Base-by-base conservation (phyloP, 2,329 filamentous ascomycete species). In the Diplodia mutila region DNA sequence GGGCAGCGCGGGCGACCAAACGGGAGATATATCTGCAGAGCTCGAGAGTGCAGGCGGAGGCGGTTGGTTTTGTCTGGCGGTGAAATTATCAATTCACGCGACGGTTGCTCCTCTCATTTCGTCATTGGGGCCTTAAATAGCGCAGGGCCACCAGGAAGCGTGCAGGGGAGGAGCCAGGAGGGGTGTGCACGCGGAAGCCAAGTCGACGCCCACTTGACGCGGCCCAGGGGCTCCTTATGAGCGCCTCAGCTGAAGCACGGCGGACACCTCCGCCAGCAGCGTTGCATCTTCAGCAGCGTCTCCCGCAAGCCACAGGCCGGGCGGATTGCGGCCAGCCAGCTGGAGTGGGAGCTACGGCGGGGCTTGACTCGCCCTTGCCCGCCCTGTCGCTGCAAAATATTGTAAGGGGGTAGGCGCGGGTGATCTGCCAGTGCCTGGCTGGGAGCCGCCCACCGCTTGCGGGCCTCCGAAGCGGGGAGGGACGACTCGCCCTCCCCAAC, bases 61-160 rank as follows among this genome's bases (percentile, higher is more conserved):
- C 51, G n/a, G 8, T 25, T 57, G 46, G 29, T 54, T 54, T 66
- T 59, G 64, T 57, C 39, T 57, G 52, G 64, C 53, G 64, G 57
- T 52, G 63, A 57, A 66, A 66, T 57, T 34, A 57, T 66, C 64
- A 29, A 37, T 66, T 66, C 65, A 66, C 53, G 53, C 65, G 42
- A 16, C 42, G 37, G 46, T 55, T 49, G 54, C 42, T 61, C 65
- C 65, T 67, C 48, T 61, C 53, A 67, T 67, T 59, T 67, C 65
- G 65, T 67, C 65, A 67, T 61, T 21, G 64, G 29, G 54, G 25
- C 42, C 55, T 61, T 52, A 61, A 67, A 67, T 67, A 37, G 39
- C 65, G 65, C 65, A 67, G 65, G 65, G 65, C 53, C 37, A 23
- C 65, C 65, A 49, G 32, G 29, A 51, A 34, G n/a, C 63, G 25